A percentile compares a stretch with the other conserved stretches of the same genome.
These are phyloP conservation scores for Phytophthora gonapodyides DNA, from an alignment of 352 stramenopile species.

Conservation along the genomic window DNA sequence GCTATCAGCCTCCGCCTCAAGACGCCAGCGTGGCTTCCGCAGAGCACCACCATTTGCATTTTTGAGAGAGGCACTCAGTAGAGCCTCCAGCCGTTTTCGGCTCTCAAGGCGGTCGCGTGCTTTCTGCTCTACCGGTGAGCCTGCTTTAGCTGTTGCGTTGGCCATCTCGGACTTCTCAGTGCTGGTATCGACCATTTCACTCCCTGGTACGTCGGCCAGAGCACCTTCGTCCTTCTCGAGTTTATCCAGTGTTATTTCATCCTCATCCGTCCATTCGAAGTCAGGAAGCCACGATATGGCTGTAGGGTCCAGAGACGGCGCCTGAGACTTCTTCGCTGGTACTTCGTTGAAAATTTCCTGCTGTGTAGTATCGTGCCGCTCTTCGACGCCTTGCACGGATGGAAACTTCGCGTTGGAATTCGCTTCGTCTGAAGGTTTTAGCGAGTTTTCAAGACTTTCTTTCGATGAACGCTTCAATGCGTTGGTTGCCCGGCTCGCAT, in stretches of 20 bases:
- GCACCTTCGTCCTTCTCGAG: constrained; percentile 29
- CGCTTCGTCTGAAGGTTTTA: neutral
- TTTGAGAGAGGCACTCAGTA: constrained; percentile 43
- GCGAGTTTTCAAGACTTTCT: no score
- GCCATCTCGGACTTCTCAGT: neutral
- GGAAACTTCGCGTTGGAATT: neutral
- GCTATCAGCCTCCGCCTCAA: constrained; percentile 42
- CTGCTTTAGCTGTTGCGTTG: constrained; percentile 10
- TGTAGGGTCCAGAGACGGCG: constrained; percentile 13
- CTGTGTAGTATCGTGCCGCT: neutral
- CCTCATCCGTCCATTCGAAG: constrained; percentile 61
- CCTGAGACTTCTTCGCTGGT: neutral
- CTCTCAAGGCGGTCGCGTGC: constrained; percentile 44
- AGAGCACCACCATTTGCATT: constrained; percentile 21
- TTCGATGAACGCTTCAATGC: no score
- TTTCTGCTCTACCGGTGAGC: constrained; percentile 25
- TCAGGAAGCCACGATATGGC: constrained; percentile 38
- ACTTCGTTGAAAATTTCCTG: neutral
- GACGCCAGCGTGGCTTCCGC: constrained; percentile 54
- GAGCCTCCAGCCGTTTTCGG: constrained; percentile 43
- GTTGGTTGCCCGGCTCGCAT: no score
- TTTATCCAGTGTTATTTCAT: constrained; percentile 48
- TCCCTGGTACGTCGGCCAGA: constrained; percentile 3
- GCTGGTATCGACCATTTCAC: constrained; percentile 1
- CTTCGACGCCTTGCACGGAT: neutral